Percentiles rank a stretch among this genome's conserved stretches.
Conservation (phyloP, 129 eudicot genomes). For the Smallanthus sonchifolius region DNA sequence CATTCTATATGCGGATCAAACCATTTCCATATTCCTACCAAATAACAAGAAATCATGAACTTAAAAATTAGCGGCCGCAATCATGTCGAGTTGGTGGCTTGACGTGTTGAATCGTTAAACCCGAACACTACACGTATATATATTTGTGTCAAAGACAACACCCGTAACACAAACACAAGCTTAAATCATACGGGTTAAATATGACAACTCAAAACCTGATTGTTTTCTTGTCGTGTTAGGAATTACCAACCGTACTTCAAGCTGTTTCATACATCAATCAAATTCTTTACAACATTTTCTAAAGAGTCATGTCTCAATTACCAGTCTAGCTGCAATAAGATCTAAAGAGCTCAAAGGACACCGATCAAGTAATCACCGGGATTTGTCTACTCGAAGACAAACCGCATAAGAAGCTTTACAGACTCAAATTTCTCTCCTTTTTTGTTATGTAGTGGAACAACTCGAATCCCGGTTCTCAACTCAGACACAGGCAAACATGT, state of each 20-base stretch:
- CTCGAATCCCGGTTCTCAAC: constrained; percentile 64
- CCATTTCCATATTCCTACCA: not conserved
- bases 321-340: not conserved
- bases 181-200: too few species aligned
- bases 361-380: not conserved
- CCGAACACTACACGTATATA: too few species aligned
- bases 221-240: too few species aligned
- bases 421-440: constrained; percentile 59
- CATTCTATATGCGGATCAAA: too few species aligned
- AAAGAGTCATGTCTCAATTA: not conserved
- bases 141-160: too few species aligned
- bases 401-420: constrained; percentile 71
- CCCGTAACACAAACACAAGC: too few species aligned
- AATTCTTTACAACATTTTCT: not conserved
- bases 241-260: too few species aligned
- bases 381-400: constrained; percentile 40
- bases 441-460: constrained; percentile 57
- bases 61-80: not conserved
- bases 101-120: too few species aligned
- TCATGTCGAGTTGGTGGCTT: too few species aligned
- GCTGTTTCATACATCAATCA: not conserved
- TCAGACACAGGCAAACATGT: constrained; percentile 76
- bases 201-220: too few species aligned
- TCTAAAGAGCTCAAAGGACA: constrained; percentile 4
- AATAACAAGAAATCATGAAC: not conserved